These are phyloP conservation scores for Ustilago trichophora DNA, from an alignment of 1,284 basidiomycete genomes.

Conservation along the genomic window DNA sequence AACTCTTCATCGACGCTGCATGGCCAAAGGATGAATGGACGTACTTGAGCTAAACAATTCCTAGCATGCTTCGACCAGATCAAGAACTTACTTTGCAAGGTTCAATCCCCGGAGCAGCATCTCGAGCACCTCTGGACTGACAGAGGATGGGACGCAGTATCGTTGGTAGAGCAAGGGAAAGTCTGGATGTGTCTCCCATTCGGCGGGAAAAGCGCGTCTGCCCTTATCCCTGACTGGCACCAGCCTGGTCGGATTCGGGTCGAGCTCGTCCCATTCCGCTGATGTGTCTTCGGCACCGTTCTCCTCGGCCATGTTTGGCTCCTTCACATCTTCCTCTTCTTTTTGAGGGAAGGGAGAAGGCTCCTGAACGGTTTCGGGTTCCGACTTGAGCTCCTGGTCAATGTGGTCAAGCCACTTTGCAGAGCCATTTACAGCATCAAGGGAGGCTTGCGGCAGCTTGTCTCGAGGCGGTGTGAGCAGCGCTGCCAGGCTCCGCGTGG, in stretches of 20 bases:
- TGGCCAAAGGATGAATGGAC: too few species aligned
- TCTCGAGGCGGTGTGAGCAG: conserved; percentile 9
- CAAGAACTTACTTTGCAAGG: conserved; percentile 14
- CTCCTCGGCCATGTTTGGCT: not conserved
- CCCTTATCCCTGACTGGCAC: conserved; percentile 1
- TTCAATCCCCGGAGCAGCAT: conserved; percentile 21
- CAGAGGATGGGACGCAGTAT: conserved; percentile 38
- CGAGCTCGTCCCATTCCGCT: not conserved
- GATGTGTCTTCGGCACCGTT: not conserved
- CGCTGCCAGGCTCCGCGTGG: conserved; percentile 6
- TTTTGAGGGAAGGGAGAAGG: too few species aligned
- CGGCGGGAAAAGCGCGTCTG: conserved; percentile 14
- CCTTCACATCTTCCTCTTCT: not conserved
- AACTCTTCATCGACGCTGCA: conserved; percentile 18
- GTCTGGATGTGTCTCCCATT: conserved; percentile 20
- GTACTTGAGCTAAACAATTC: too few species aligned
- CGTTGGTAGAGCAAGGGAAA: conserved; percentile 42
- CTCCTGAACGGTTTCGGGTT: not conserved
- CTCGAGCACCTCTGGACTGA: conserved; percentile 32
- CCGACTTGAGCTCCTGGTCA: not conserved
- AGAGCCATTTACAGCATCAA: not conserved
- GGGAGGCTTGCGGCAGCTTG: not conserved
- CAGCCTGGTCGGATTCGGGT: not conserved
- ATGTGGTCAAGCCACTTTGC: conserved; percentile 2
- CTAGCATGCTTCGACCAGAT: too few species aligned